Evolutionary conservation across 108 stramenopile genomes (phyloP).

Genomic region (Discostella stelligeroides): DNA sequence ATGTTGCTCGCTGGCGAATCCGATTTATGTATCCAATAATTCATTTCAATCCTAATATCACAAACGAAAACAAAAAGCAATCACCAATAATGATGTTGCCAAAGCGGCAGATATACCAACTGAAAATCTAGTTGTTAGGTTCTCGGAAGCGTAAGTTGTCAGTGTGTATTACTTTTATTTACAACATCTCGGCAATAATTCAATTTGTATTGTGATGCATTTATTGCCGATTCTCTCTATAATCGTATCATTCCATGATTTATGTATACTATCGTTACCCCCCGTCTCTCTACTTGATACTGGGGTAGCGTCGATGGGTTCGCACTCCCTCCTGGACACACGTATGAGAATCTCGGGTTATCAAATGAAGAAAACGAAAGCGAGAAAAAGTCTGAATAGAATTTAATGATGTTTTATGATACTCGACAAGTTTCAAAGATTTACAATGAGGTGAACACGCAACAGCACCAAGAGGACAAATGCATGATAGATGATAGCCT

Average conservation of each 20-base stretch:
- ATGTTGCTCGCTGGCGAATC: too few relatives aligned
- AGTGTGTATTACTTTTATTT: neutral
- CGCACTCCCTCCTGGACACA: constrained; percentile 35
- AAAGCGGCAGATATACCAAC: constrained; percentile 33
- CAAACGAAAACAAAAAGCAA: constrained; percentile 10
- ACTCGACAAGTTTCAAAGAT: too few relatives aligned
- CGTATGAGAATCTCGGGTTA: constrained; percentile 32
- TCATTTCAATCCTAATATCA: neutral
- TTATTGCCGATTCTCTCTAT: neutral
- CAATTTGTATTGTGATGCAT: neutral
- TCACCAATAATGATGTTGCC: constrained; percentile 43
- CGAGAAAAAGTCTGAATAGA: neutral
- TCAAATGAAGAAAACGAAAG: constrained; percentile 11
- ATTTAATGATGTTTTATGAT: neutral
- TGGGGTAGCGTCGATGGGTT: constrained; percentile 35
- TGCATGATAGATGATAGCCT: too few relatives aligned
- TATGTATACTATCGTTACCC: too few relatives aligned
- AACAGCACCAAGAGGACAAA: too few relatives aligned
- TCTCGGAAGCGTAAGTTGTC: constrained; percentile 33
- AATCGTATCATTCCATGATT: too few relatives aligned
- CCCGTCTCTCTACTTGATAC: neutral
- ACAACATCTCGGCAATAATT: neutral
- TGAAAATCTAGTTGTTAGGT: constrained; percentile 32
- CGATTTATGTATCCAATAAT: too few relatives aligned
- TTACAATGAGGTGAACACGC: too few relatives aligned